Evolutionary conservation across 257 asterid genomes (phyloP).

Genomic region (Nicotiana knightiana): DNA sequence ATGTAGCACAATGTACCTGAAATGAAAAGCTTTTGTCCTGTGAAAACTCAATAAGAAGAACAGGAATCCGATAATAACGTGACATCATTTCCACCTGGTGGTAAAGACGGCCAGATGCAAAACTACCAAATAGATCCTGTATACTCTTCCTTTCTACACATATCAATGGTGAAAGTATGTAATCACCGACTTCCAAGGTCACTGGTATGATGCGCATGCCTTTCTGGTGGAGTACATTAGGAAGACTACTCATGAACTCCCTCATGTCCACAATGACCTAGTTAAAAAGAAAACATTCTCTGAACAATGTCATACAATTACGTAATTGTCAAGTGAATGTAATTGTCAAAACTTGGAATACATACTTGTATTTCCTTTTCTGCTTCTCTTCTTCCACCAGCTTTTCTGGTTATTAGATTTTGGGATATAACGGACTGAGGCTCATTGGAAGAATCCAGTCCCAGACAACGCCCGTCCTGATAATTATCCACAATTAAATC

Average conservation of each 20-base stretch:
- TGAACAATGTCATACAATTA: not conserved
- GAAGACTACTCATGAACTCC: slow-evolving; percentile 99
- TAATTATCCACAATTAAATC: slow-evolving; percentile 18
- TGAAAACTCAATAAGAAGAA: slow-evolving; percentile 93
- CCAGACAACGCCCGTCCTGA: slow-evolving; percentile 67
- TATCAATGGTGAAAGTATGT: slow-evolving; percentile 86
- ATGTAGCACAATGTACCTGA: slow-evolving; percentile 43
- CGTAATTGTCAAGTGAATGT: not conserved
- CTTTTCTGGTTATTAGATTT: slow-evolving; percentile 74
- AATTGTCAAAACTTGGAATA: not conserved
- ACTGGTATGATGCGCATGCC: slow-evolving; percentile 91
- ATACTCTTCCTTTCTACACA: slow-evolving; percentile 96
- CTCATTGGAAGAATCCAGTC: slow-evolving; percentile 46
- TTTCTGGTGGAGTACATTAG: slow-evolving; percentile 91
- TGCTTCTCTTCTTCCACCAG: slow-evolving; percentile 85
- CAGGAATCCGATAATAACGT: slow-evolving; percentile 88
- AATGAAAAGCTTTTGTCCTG: slow-evolving; percentile 98
- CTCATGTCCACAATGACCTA: slow-evolving; percentile 99
- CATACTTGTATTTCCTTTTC: slow-evolving; percentile 80
- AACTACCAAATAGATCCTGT: slow-evolving; percentile 88
- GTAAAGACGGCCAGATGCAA: slow-evolving; percentile 89
- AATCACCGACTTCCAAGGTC: slow-evolving; percentile 96
- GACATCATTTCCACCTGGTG: slow-evolving; percentile 99
- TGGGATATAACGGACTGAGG: slow-evolving; percentile 60
- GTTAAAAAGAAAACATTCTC: not conserved